Evolutionary conservation across 2,329 filamentous ascomycete genomes (phyloP).

Genomic region (Beauveria varroae): DNA sequence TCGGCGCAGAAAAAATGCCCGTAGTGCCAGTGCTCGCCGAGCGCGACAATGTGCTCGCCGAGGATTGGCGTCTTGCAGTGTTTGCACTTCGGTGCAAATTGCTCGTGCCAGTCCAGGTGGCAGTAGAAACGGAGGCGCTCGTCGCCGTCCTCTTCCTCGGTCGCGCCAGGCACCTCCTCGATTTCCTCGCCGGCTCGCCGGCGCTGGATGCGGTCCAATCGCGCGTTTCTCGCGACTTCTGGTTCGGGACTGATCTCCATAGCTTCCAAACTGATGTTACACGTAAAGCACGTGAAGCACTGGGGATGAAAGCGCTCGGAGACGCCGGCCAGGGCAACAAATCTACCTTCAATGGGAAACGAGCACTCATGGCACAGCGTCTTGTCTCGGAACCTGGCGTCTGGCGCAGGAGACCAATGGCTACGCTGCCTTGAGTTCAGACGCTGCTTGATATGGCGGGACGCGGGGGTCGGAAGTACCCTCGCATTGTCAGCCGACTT

Average conservation of each 20-base stretch:
- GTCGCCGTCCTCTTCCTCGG: slow-evolving; percentile 65
- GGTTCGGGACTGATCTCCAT: slow-evolving; percentile 96
- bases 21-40: slow-evolving; percentile 92
- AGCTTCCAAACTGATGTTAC: slow-evolving; percentile 81
- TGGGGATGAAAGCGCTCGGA: slow-evolving; percentile 78
- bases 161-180: slow-evolving; percentile 55
- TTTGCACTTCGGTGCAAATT: slow-evolving; percentile 87
- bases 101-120: slow-evolving; percentile 96
- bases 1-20: slow-evolving; percentile 99
- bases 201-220: slow-evolving; percentile 64
- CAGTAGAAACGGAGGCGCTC: slow-evolving; percentile 80
- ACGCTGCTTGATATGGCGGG: slow-evolving; percentile 24
- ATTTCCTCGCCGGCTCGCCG: slow-evolving; percentile 52
- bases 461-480: slow-evolving; percentile 41
- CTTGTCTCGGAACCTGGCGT: slow-evolving; percentile 43
- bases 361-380: slow-evolving; percentile 80
- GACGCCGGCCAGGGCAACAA: slow-evolving; percentile 72
- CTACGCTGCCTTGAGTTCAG: slow-evolving; percentile 35
- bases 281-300: slow-evolving; percentile 86
- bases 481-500: slow-evolving; percentile 25
- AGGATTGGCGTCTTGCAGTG: slow-evolving; percentile 95
- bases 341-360: slow-evolving; percentile 79
- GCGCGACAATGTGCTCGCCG: slow-evolving; percentile 87
- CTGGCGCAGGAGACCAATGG: slow-evolving; percentile 54
- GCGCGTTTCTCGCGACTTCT: slow-evolving; percentile 58